A percentile compares a stretch with the other conserved stretches of the same genome.
Conservation (phyloP, 106 monocot genomes). For the Amphibolis antarctica region DNA sequence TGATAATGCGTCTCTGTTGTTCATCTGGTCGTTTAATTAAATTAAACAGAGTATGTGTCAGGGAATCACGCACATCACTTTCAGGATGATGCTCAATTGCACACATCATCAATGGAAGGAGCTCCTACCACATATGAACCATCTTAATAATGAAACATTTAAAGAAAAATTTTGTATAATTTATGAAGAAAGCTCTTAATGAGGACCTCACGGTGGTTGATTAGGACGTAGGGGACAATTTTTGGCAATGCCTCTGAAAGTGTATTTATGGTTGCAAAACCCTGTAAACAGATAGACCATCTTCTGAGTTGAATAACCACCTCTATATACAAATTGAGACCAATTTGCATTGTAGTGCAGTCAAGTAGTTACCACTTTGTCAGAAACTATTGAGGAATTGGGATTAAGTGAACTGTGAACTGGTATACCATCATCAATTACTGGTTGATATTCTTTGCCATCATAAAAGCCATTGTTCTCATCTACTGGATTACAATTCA, state of each 20-base stretch:
- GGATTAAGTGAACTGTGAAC: constrained; percentile 34
- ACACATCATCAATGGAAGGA: constrained; percentile 98
- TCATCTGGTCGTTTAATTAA: constrained; percentile 95
- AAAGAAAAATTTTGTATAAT: constrained; percentile 4
- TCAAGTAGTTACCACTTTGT: constrained; percentile 42
- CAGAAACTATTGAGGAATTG: constrained; percentile 21
- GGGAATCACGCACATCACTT: constrained; percentile 62
- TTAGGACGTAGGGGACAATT: constrained; percentile 95
- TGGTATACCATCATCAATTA: constrained; percentile 14
- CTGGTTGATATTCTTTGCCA: constrained; percentile 13
- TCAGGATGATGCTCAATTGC: constrained; percentile 97
- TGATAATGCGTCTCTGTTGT: constrained; percentile 88
- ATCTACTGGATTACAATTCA: constrained; percentile 25
- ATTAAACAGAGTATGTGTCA: constrained; percentile 95
- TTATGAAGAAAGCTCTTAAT: constrained; percentile 15
- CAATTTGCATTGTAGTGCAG: background rate
- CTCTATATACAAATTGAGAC: background rate
- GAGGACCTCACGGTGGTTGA: constrained; percentile 99
- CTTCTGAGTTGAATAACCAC: background rate
- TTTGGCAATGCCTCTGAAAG: constrained; percentile 94
- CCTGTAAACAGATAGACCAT: constrained; percentile 24
- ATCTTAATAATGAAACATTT: constrained; percentile 9
- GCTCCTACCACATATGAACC: constrained; percentile 40
- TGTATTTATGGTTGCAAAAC: constrained; percentile 71
- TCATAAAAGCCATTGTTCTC: constrained; percentile 13